A percentile compares a stretch with the other conserved stretches of the same genome.
Evolutionary conservation across 305 asterid species (phyloP).

Genomic region (Plantago coronopus): DNA sequence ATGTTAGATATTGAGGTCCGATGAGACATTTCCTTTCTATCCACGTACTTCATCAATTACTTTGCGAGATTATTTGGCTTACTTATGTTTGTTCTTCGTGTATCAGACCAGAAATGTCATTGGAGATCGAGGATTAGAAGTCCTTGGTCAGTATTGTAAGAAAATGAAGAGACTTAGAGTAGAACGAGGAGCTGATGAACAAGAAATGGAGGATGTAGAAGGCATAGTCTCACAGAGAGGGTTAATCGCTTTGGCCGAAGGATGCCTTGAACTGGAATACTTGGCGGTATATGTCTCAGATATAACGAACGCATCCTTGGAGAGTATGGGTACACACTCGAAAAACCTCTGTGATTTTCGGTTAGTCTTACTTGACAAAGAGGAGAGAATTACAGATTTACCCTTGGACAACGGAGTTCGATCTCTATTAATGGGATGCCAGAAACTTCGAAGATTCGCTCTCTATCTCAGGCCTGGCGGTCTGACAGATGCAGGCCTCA

Average conservation of each 20-base stretch:
- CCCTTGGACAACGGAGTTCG: conserved; percentile 92
- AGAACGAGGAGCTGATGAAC: conserved; percentile 90
- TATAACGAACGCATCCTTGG: conserved; percentile 73
- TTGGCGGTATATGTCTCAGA: conserved; percentile 88
- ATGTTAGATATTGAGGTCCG: too few relatives aligned
- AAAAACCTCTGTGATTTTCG: conserved; percentile 78
- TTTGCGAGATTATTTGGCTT: background rate
- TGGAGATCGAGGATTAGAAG: conserved; percentile 91
- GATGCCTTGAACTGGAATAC: conserved; percentile 81
- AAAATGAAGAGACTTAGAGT: conserved; percentile 75
- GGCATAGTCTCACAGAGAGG: conserved; percentile 92
- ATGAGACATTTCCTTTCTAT: background rate
- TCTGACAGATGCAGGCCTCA: conserved; percentile 71
- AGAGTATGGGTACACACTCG: conserved; percentile 53
- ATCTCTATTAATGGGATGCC: conserved; percentile 68
- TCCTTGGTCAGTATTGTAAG: conserved; percentile 64
- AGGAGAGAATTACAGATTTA: conserved; percentile 68
- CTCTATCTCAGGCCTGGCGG: conserved; percentile 86
- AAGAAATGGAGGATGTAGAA: conserved; percentile 82
- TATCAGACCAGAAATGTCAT: conserved; percentile 77
- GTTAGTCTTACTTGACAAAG: conserved; percentile 74
- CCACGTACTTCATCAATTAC: background rate
- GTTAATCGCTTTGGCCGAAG: conserved; percentile 64
- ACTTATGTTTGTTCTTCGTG: conserved; percentile 4
- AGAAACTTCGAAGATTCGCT: conserved; percentile 71